Percentiles rank a stretch among this genome's conserved stretches.
These are phyloP conservation scores for Diaporthe longicolla DNA, from an alignment of 2,329 filamentous ascomycete species.

Conservation along the genomic window DNA sequence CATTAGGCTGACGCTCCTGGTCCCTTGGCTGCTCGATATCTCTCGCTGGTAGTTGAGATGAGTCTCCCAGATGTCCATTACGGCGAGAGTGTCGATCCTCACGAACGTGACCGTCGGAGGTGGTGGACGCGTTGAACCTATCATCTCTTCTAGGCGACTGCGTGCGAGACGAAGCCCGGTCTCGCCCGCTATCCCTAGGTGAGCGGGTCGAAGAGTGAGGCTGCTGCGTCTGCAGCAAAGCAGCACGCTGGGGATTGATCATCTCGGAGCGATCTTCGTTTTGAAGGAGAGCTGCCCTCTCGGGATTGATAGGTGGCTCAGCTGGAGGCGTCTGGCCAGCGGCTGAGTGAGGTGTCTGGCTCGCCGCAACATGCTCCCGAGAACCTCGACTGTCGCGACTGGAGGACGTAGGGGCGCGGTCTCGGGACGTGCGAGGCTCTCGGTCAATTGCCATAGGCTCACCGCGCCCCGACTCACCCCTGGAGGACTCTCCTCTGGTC, in stretches of 20 bases:
- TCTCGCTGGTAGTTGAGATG: constrained; percentile 41
- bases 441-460: constrained; percentile 51
- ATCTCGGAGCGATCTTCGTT: constrained; percentile 55
- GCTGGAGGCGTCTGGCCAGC: constrained; percentile 51
- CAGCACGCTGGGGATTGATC: constrained; percentile 65
- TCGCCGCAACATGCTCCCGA: constrained; percentile 44
- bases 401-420: constrained; percentile 52
- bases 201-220: constrained; percentile 54
- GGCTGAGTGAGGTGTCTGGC: constrained; percentile 40
- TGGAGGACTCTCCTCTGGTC: constrained; percentile 45
- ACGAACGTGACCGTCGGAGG: constrained; percentile 56
- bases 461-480: constrained; percentile 45
- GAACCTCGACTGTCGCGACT: constrained; percentile 46
- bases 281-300: constrained; percentile 65
- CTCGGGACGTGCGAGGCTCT: constrained; percentile 53
- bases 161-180: constrained; percentile 56
- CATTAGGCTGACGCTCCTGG: constrained; percentile 44
- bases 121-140: constrained; percentile 51
- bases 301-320: constrained; percentile 69
- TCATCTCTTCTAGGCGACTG: constrained; percentile 67
- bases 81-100: constrained; percentile 63
- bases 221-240: constrained; percentile 59
- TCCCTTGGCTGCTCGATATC: constrained; percentile 48
- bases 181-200: constrained; percentile 61
- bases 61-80: constrained; percentile 35